These are phyloP conservation scores for Vaccinium myrtillus DNA, from an alignment of 148 eudicot species.

Conservation along the genomic window DNA sequence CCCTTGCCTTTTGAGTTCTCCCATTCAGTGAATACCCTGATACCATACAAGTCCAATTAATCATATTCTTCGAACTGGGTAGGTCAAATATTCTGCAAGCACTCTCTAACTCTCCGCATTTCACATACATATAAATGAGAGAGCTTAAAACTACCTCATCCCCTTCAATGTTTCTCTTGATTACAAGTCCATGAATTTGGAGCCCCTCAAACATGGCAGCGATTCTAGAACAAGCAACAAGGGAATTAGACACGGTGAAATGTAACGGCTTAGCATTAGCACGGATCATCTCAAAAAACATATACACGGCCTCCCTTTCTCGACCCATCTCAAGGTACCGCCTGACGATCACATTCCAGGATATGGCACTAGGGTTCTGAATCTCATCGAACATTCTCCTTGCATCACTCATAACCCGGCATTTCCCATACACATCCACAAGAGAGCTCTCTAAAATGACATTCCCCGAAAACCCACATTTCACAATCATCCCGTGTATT, in stretches of 20 bases:
- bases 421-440: constrained; percentile 80
- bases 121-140: constrained; percentile 58
- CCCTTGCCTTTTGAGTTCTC: constrained; percentile 53
- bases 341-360: constrained; percentile 89
- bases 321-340: constrained; percentile 59
- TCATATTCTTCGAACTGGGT: constrained; percentile 36
- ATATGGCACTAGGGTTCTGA: constrained; percentile 50
- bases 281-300: constrained; percentile 52
- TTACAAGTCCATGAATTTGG: constrained; percentile 59
- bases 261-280: constrained; percentile 43
- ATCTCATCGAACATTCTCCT: constrained; percentile 73
- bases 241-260: constrained; percentile 57
- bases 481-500: constrained; percentile 58
- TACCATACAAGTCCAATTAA: constrained; percentile 59
- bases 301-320: constrained; percentile 40
- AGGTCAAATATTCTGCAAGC: constrained; percentile 47
- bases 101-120: constrained; percentile 49
- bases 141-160: constrained; percentile 59
- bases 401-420: constrained; percentile 59
- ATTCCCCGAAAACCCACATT: constrained; percentile 53
- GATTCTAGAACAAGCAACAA: constrained; percentile 63
- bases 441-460: constrained; percentile 68
- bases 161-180: constrained; percentile 44
- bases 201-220: constrained; percentile 47
- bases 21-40: constrained; percentile 61